Evolutionary conservation across 2,329 filamentous ascomycete species (phyloP).

Genomic region (Colletotrichum simmondsii): DNA sequence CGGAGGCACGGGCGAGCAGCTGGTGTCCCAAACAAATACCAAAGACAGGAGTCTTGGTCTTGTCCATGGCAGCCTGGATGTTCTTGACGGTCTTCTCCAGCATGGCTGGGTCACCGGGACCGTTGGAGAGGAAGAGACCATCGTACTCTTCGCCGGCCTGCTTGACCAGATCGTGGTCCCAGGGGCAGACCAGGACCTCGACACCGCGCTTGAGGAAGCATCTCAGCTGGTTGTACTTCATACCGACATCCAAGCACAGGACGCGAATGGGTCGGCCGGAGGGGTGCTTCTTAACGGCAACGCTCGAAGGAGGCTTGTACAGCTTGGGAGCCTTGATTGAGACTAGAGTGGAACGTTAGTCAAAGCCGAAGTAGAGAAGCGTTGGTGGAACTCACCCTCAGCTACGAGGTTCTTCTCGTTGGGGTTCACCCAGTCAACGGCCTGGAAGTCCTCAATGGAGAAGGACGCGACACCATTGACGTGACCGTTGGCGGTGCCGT

Average conservation of each 20-base stretch:
- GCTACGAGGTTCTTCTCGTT: constrained; percentile 93
- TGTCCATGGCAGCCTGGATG: constrained; percentile 79
- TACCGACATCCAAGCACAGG: constrained; percentile 93
- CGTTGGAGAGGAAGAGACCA: constrained; percentile 97
- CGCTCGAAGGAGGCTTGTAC: constrained; percentile 79
- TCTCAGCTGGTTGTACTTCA: constrained; percentile 98
- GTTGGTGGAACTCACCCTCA: constrained; percentile 76
- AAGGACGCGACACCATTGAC: constrained; percentile 34
- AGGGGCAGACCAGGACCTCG: constrained; percentile 93
- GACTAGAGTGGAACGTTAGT: constrained; percentile 69
- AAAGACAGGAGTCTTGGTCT: constrained; percentile 88
- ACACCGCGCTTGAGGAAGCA: constrained; percentile 92
- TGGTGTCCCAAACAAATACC: constrained; percentile 98
- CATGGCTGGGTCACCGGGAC: constrained; percentile 92
- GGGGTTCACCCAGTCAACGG: constrained; percentile 89
- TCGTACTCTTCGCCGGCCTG: constrained; percentile 88
- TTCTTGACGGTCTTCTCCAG: constrained; percentile 84
- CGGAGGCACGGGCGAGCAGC: constrained; percentile 87
- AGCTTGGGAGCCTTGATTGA: constrained; percentile 89
- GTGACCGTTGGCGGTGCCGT: constrained; percentile 52
- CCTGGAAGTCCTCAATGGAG: constrained; percentile 71
- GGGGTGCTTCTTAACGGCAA: constrained; percentile 79
- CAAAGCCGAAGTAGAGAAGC: constrained; percentile 38
- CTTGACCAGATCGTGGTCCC: constrained; percentile 90
- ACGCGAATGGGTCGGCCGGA: constrained; percentile 89